These are phyloP conservation scores for Phyllosticta citribraziliensis DNA, from an alignment of 2,329 filamentous ascomycete species.

Conservation along the genomic window DNA sequence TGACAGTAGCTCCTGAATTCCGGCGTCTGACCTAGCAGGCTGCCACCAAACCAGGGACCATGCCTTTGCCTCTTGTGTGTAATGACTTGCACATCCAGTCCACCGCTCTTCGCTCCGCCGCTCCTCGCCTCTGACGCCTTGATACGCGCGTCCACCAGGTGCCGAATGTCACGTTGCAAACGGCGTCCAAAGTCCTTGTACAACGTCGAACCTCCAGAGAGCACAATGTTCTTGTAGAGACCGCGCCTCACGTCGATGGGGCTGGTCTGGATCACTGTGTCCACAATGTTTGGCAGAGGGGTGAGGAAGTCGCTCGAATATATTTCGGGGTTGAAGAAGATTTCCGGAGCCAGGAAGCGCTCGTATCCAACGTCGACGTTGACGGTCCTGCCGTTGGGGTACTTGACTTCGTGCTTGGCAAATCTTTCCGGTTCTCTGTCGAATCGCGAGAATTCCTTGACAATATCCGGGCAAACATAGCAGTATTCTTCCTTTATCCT, in stretches of 20 bases:
- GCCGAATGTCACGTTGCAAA: slow-evolving; percentile 93
- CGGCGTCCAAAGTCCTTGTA: slow-evolving; percentile 98
- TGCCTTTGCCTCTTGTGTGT: slow-evolving; percentile 96
- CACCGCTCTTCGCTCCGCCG: slow-evolving; percentile 85
- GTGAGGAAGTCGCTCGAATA: slow-evolving; percentile 98
- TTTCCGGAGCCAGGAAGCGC: slow-evolving; percentile 93
- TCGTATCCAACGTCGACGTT: slow-evolving; percentile 94
- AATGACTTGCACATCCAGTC: slow-evolving; percentile 92
- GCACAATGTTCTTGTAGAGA: slow-evolving; percentile 98
- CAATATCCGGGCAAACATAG: slow-evolving; percentile 96
- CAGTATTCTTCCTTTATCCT: slow-evolving; percentile 98
- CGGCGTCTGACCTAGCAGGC: slow-evolving; percentile 89
- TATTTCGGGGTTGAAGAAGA: slow-evolving; percentile 99
- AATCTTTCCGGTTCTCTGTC: slow-evolving; percentile 86
- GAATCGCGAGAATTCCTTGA: slow-evolving; percentile 94
- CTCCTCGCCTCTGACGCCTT: slow-evolving; percentile 84
- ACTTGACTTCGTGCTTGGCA: slow-evolving; percentile 76
- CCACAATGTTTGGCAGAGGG: slow-evolving; percentile 85
- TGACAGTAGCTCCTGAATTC: slow-evolving; percentile 99
- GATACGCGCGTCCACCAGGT: slow-evolving; percentile 88
- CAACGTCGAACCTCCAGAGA: slow-evolving; percentile 91
- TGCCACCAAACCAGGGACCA: slow-evolving; percentile 97
- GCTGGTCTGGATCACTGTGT: slow-evolving; percentile 92
- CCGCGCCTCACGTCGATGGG: slow-evolving; percentile 95
- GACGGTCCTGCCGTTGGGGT: slow-evolving; percentile 76